These are phyloP conservation scores for Emericellopsis cladophorae DNA, from an alignment of 2,329 filamentous ascomycete genomes.

Conservation along the genomic window DNA sequence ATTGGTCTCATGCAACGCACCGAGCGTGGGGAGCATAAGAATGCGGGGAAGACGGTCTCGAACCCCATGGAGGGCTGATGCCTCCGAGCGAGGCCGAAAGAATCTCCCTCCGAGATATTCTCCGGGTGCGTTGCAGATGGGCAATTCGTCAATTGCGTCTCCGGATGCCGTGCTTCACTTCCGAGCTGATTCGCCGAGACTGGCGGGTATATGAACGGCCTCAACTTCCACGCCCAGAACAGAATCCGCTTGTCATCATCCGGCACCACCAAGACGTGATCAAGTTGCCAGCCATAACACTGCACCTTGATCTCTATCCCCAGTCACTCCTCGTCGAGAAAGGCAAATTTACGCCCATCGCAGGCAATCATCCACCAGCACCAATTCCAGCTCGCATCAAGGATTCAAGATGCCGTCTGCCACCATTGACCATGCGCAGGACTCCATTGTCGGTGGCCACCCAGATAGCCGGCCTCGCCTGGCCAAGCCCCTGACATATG, in stretches of 20 bases:
- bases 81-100: background rate
- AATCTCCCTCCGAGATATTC: background rate
- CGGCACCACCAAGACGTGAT: background rate
- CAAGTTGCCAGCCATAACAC: too few relatives aligned
- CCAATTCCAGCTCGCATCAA: too few relatives aligned
- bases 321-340: too few relatives aligned
- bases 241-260: background rate
- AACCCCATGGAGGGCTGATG: background rate
- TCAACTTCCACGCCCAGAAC: background rate
- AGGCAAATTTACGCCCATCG: too few relatives aligned
- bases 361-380: too few relatives aligned
- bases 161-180: background rate
- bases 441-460: conserved; percentile 16
- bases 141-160: background rate
- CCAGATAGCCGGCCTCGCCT: conserved; percentile 14
- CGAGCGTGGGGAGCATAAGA: background rate
- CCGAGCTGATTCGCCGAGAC: conserved; percentile 1
- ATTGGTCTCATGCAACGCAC: too few relatives aligned
- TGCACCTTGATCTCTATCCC: too few relatives aligned
- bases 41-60: background rate
- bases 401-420: conserved; percentile 3
- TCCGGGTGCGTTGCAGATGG: background rate
- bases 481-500: conserved; percentile 5
- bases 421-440: background rate
- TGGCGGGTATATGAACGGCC: background rate